Evolutionary conservation across 495 filamentous ascomycete species (phyloP).

Genomic region (Melanomma pulvis-pyrius): DNA sequence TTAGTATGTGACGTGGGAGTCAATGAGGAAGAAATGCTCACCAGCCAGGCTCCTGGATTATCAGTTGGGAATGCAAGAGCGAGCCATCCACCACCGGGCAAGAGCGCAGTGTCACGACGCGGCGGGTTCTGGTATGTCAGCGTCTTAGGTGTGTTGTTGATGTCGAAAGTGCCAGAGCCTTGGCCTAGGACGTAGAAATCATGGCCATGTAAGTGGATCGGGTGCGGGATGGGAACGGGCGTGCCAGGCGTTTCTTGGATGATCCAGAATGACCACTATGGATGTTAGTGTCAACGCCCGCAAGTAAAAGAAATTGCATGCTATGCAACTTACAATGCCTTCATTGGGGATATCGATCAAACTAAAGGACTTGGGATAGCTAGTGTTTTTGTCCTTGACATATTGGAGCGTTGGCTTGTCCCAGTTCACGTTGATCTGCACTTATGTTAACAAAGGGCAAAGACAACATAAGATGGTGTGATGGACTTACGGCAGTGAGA

Average conservation of each 20-base stretch:
- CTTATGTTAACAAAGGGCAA: no score
- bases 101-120: constrained; percentile 41
- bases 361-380: constrained; percentile 40
- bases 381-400: constrained; percentile 40
- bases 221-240: constrained; percentile 41
- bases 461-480: no score
- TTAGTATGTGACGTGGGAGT: constrained; percentile 20
- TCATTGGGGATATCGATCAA: constrained; percentile 44
- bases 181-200: constrained; percentile 46
- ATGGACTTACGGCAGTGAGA: constrained; percentile 42
- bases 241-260: constrained; percentile 43
- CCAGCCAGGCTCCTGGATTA: constrained; percentile 34
- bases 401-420: constrained; percentile 46
- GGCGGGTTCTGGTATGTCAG: constrained; percentile 40
- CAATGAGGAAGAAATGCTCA: not conserved
- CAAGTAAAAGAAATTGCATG: no score
- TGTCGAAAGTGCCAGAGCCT: constrained; percentile 38
- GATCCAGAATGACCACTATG: constrained; percentile 47
- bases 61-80: constrained; percentile 43
- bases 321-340: constrained; percentile 24
- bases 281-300: not conserved
- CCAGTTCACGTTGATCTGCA: constrained; percentile 46
- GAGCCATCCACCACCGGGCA: constrained; percentile 44
- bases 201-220: constrained; percentile 46
- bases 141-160: constrained; percentile 10